phyloP scores from a whole-genome alignment of 129 eudicot species.

The Pseudognaphalium luteoalbum region DNA sequence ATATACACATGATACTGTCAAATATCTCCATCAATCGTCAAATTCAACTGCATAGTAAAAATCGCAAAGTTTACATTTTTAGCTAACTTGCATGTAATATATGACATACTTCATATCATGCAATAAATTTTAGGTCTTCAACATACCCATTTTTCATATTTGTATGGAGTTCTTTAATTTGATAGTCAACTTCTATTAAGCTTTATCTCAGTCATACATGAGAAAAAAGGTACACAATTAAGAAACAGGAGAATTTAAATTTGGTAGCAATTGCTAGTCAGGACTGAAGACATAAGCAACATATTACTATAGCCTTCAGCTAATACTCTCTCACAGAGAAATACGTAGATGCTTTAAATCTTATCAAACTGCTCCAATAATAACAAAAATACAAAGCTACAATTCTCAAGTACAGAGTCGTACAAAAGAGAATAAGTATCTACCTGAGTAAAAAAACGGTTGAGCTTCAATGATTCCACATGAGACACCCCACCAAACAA shows the following conservation, averaged over 20 bases:
- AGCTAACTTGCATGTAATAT: not conserved
- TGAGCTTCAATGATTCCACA: conserved; percentile 24
- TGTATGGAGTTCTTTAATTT: not conserved
- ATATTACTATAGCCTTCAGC: too few relatives aligned
- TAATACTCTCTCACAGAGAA: too few relatives aligned
- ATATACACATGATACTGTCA: too few relatives aligned
- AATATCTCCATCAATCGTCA: too few relatives aligned
- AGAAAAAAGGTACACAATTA: not conserved
- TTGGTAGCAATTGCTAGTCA: not conserved
- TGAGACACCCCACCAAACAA: conserved; percentile 21
- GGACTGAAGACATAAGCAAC: too few relatives aligned
- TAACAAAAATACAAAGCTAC: conserved; percentile 1
- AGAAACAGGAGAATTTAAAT: not conserved
- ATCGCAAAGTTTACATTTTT: too few relatives aligned
- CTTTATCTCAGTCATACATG: not conserved
- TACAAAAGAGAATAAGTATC: not conserved
- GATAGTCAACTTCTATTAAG: not conserved
- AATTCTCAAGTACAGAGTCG: not conserved
- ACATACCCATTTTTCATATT: not conserved
- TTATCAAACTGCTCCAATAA: too few relatives aligned
- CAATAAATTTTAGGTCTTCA: not conserved
- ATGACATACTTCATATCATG: not conserved
- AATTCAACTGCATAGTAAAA: too few relatives aligned
- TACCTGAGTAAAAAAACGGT: conserved; percentile 15
- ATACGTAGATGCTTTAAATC: too few relatives aligned